These are phyloP conservation scores for Cantharellus anzutake DNA, from an alignment of 768 basidiomycete species.

Conservation along the genomic window DNA sequence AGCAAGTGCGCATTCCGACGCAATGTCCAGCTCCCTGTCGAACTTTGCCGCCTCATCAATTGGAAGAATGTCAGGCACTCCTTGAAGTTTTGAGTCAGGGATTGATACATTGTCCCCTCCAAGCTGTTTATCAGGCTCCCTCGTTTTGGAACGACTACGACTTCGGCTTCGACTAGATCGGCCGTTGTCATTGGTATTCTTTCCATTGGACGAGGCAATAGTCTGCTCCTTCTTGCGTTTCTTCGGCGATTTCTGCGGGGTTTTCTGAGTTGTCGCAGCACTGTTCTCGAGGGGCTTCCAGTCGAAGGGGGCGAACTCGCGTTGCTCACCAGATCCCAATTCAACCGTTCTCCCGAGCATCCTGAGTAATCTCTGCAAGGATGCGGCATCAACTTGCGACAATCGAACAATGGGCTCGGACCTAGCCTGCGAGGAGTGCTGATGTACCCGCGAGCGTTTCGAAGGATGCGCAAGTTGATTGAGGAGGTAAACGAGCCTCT, in stretches of 20 bases:
- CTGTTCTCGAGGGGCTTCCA: neutral
- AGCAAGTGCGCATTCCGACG: slow-evolving; percentile 56
- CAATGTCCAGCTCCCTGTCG: slow-evolving; percentile 33
- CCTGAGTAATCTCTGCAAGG: slow-evolving; percentile 49
- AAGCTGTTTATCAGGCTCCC: neutral
- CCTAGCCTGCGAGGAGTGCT: slow-evolving; percentile 20
- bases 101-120: too few relatives aligned
- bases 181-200: neutral
- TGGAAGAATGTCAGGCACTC: neutral
- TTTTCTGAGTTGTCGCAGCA: neutral
- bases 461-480: slow-evolving; percentile 45
- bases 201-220: neutral
- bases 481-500: slow-evolving; percentile 53
- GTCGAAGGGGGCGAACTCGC: slow-evolving; percentile 56
- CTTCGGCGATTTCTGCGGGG: neutral
- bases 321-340: slow-evolving; percentile 25
- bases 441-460: slow-evolving; percentile 33
- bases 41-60: slow-evolving; percentile 33
- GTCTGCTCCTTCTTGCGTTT: neutral
- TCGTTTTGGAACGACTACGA: neutral
- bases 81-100: neutral
- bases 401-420: slow-evolving; percentile 25
- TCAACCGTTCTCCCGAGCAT: slow-evolving; percentile 63
- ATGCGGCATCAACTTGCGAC: slow-evolving; percentile 43
- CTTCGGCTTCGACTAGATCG: neutral